Base-by-base conservation (phyloP, 2,329 filamentous ascomycete species). In the Diaporthe amygdali region DNA sequence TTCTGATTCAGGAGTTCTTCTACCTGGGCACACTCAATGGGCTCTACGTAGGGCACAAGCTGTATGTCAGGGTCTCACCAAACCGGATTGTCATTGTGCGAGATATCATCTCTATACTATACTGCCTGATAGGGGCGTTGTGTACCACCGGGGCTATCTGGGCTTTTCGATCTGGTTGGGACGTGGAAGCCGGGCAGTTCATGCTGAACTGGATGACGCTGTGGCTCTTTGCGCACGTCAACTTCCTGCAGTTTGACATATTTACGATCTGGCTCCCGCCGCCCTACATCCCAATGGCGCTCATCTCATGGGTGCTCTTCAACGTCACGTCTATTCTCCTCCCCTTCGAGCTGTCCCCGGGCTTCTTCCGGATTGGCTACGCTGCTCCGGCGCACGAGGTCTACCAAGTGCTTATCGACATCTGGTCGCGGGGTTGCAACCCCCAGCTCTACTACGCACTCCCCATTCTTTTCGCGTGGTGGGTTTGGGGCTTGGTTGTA, bases 1-100 rank as follows among this genome's bases (percentile, higher is more conserved):
- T 84, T n/a, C 75, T 86, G 14, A 81, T 86, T 41, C 81, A 84
- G 69, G 81, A 86, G 72, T 86, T 86, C 77, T 86, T 86, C 78
- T 86, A 82, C 73, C 76, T 86, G 15, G 79, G 83, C 34, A 81
- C 79, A 52, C 74, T 86, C 71, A 86, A 86, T 74, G 83, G 82
- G 17, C 76, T 86, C n/a, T 81, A 79, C 52, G 72, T 68, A 4
- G 75, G 80, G 54, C 82, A 82, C 73, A 77, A 80, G 7, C 75
- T 85, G 22, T 84, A 82, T 76, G 74, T 69, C n/a, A 63, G 74
- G 20, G 56, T 83, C 12, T 56, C 75, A 25, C 75, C 80, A 2
- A 70, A 52, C 30, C 78, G 76, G 34, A 82, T 79, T 69, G 79
- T 77, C 17, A 64, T 80, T 8, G 73, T 82, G 30, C 82, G 84